phyloP scores from a whole-genome alignment of 345 rosid species.

The Syzygium grande region DNA sequence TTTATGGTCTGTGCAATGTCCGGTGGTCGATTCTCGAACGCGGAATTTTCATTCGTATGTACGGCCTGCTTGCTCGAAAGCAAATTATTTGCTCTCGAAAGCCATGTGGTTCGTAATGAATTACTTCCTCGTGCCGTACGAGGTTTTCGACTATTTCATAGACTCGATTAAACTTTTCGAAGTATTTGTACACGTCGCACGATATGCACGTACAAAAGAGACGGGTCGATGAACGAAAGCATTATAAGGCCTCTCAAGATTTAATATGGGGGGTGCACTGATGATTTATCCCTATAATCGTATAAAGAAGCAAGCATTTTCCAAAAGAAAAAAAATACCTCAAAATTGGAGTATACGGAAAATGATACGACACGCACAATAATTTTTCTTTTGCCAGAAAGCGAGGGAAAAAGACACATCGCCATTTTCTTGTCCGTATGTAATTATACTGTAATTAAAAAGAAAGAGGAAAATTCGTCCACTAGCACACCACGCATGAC shows the following conservation, averaged over 20 bases:
- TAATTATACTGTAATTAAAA: background rate
- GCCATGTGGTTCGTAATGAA: rapidly evolving
- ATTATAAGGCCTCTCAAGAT: background rate
- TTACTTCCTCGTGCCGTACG: rapidly evolving
- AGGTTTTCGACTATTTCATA: background rate
- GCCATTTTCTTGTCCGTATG: background rate
- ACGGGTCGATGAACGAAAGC: background rate
- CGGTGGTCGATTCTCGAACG: rapidly evolving
- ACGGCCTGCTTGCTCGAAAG: rapidly evolving
- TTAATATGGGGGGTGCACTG: background rate
- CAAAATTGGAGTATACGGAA: background rate
- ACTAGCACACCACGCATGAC: background rate
- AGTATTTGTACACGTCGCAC: background rate
- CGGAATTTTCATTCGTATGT: background rate
- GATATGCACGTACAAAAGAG: background rate
- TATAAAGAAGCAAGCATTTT: background rate
- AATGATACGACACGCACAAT: background rate
- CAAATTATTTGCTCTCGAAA: background rate
- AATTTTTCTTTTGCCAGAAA: background rate
- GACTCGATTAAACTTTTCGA: background rate
- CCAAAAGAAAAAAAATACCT: background rate
- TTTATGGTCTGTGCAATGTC: background rate
- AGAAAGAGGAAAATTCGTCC: background rate
- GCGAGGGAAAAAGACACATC: background rate
- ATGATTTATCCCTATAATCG: background rate